Evolutionary conservation across 257 asterid species (phyloP), one percentile per base, ranked within the genome.

Genomic region (Henckelia pumila): DNA sequence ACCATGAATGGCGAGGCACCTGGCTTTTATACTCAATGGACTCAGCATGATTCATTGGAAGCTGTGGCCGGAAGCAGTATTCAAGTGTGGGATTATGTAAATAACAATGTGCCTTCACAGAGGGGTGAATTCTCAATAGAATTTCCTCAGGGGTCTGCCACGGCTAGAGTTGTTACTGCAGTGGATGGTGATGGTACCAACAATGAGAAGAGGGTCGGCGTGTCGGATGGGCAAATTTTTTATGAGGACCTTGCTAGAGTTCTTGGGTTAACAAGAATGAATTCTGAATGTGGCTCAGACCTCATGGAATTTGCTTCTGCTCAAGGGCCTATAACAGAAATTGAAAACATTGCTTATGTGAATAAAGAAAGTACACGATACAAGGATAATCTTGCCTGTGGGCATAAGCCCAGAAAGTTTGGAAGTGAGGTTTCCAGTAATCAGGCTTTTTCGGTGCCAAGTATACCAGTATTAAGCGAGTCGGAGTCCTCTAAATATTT

Each of bases 211-310:
- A 78, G 68, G 58, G 77, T 64, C 35, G 77, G 77, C 35, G 61
- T 71, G 66, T 66, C 81, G 59, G 67, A 65, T 59, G 79, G 59
- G 60, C 87, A 76, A 69, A 49, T 61, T 71, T 80, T 80, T 77
- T 84, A 82, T 16, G 96, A 82, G 82, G 89, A 86, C 61, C 85
- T 84, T 67, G 81, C 84, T 13, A 70, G 83, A 73, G 73, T 82
- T 80, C 89, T 86, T 75, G 88, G 92, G 47, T 73, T 89, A 78
- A 29, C 73, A 60, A 81, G 89, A 76, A 75, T 75, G 86, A 89
- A 88, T 74, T 88, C 93, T 56, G 90, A 80, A 57, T 82, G 89
- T 64, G 79, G 83, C 57, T 82, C 89, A 52, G 89, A 80, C 66
- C 30, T 70, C 67, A 68, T 74, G 25, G 93, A 82, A 70, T 76